These are phyloP conservation scores for Mucor circinelloides DNA, from an alignment of 371 early-diverging fungal genomes.

Conservation along the genomic window DNA sequence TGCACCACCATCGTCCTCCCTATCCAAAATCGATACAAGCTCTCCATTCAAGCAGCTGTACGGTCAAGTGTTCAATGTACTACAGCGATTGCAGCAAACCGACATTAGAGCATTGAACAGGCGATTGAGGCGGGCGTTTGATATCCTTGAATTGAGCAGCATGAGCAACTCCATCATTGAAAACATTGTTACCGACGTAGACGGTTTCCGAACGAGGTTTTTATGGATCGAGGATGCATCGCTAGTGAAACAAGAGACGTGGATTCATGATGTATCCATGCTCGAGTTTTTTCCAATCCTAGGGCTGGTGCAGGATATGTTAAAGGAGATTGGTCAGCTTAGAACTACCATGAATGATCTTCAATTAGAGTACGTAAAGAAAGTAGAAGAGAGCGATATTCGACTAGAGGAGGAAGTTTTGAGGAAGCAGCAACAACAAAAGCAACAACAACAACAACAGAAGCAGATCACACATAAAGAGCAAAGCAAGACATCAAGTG, in stretches of 20 bases:
- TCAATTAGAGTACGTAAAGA: constrained; percentile 69
- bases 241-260: constrained; percentile 11
- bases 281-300: constrained; percentile 62
- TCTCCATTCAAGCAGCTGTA: constrained; percentile 29
- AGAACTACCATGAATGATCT: constrained; percentile 72
- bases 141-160: constrained; percentile 70
- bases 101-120: constrained; percentile 66
- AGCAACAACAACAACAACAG: constrained; percentile 8
- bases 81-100: constrained; percentile 55
- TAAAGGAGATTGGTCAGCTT: constrained; percentile 65
- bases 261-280: constrained; percentile 31
- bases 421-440: constrained; percentile 28
- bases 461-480: neutral
- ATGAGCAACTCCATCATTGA: constrained; percentile 78
- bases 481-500: constrained; percentile 1
- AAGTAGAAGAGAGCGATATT: constrained; percentile 58
- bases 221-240: constrained; percentile 49
- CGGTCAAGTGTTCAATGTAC: constrained; percentile 19
- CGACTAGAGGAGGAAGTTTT: constrained; percentile 55
- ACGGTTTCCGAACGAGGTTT: constrained; percentile 53
- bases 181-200: constrained; percentile 65
- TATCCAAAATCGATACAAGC: constrained; percentile 10
- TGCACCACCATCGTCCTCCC: neutral
- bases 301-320: constrained; percentile 59
- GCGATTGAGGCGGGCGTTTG: constrained; percentile 63